phyloP scores from a whole-genome alignment of 768 basidiomycete species.

The Mycena indigotica region DNA sequence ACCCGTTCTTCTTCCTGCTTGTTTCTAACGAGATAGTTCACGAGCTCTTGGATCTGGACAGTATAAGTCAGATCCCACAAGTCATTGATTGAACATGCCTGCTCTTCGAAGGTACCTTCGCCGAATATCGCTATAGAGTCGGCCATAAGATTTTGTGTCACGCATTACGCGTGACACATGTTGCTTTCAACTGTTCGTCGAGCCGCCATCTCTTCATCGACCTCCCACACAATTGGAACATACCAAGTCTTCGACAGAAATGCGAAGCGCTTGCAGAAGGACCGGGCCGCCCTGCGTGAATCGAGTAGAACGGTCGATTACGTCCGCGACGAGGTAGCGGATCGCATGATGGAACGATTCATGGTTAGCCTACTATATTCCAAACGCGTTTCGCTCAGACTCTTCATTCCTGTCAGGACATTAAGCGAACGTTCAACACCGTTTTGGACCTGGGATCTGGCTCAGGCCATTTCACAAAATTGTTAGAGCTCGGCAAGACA shows the following conservation, averaged over 20 bases:
- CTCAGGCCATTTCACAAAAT: constrained; percentile 87
- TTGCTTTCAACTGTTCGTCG: constrained; percentile 20
- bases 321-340: constrained; percentile 86
- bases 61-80: constrained; percentile 5
- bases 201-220: constrained; percentile 51
- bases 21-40: constrained; percentile 70
- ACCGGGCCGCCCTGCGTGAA: constrained; percentile 64
- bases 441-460: constrained; percentile 90
- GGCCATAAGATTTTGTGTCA: constrained; percentile 41
- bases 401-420: constrained; percentile 61
- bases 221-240: constrained; percentile 54
- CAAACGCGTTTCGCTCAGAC: constrained; percentile 8
- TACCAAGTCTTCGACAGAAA: constrained; percentile 88
- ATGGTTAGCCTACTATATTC: constrained; percentile 55
- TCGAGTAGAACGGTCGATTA: constrained; percentile 86
- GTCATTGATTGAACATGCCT: constrained; percentile 47
- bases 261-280: constrained; percentile 75
- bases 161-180: constrained; percentile 15
- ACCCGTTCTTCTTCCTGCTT: constrained; percentile 69
- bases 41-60: constrained; percentile 71
- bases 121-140: constrained; percentile 85
- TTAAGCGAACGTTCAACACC: constrained; percentile 78
- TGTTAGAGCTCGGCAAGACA: constrained; percentile 69
- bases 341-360: constrained; percentile 87
- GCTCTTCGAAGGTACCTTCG: constrained; percentile 88